phyloP scores from a whole-genome alignment of 2,329 filamentous ascomycete species.

The Pseudocercospora pini-densiflorae region DNA sequence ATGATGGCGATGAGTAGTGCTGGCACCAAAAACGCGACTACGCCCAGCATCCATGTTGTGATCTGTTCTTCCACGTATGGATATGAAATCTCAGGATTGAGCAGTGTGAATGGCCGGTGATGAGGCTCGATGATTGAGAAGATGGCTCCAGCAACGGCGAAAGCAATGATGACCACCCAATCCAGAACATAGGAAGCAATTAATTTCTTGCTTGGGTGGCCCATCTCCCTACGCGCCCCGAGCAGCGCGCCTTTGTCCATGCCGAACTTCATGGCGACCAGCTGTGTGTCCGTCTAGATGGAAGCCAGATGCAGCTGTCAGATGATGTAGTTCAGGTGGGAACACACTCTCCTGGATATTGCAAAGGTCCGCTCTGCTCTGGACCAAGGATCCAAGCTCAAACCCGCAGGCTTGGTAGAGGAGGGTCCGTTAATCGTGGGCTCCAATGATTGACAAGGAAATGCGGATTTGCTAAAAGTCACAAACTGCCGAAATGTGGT shows the following conservation, averaged over 20 bases:
- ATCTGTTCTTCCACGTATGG: slow-evolving; percentile 76
- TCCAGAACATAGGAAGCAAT: slow-evolving; percentile 72
- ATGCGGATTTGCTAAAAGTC: background rate
- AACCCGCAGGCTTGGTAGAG: background rate
- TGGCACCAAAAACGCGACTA: slow-evolving; percentile 69
- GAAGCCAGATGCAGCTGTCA: background rate
- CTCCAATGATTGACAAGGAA: background rate
- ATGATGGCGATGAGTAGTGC: slow-evolving; percentile 70
- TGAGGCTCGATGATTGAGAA: slow-evolving; percentile 67
- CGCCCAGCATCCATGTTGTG: slow-evolving; percentile 65
- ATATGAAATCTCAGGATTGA: slow-evolving; percentile 79
- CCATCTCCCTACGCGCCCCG: slow-evolving; percentile 20
- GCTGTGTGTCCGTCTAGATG: background rate
- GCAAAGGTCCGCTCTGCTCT: background rate
- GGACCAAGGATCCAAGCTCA: background rate
- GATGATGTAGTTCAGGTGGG: background rate
- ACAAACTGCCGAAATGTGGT: background rate
- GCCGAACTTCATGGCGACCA: background rate
- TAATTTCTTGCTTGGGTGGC: slow-evolving; percentile 42
- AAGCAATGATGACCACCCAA: slow-evolving; percentile 68
- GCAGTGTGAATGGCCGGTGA: slow-evolving; percentile 71
- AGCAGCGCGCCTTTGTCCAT: slow-evolving; percentile 15
- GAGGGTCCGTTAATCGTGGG: background rate
- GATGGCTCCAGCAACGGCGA: slow-evolving; percentile 30
- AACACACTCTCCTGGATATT: background rate